These are phyloP conservation scores for Backusella morwellensis DNA, from an alignment of 192 early-diverging fungal genomes.

Conservation along the genomic window DNA sequence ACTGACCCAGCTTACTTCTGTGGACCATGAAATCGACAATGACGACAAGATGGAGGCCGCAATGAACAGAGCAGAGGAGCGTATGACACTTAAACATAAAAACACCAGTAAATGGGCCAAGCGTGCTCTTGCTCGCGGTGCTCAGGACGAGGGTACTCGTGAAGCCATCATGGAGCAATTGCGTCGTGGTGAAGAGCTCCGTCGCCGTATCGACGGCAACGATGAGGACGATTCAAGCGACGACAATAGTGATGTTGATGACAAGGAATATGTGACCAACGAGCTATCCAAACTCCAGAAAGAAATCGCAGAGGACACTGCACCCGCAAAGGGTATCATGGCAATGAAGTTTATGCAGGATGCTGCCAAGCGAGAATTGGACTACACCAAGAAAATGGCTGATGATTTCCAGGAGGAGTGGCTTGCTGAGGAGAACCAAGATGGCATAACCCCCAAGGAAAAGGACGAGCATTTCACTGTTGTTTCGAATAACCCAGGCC, in stretches of 20 bases:
- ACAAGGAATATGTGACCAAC: constrained; percentile 20
- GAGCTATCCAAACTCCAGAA: constrained; percentile 52
- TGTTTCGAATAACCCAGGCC: constrained; percentile 52
- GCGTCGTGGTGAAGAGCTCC: constrained; percentile 70
- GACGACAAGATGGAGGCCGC: constrained; percentile 72
- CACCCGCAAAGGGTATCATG: constrained; percentile 76
- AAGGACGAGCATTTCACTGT: constrained; percentile 32
- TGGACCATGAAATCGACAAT: constrained; percentile 67
- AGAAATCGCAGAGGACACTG: constrained; percentile 43
- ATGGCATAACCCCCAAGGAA: constrained; percentile 22
- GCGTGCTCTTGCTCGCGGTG: constrained; percentile 65
- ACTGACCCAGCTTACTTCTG: constrained; percentile 48
- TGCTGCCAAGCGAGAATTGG: constrained; percentile 55
- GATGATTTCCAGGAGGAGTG: constrained; percentile 51
- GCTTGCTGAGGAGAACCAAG: constrained; percentile 35
- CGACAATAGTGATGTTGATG: constrained; percentile 48
- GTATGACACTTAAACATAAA: constrained; percentile 92
- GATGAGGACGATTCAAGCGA: constrained; percentile 42
- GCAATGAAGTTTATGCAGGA: constrained; percentile 99
- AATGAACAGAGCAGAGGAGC: constrained; percentile 81
- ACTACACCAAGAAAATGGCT: constrained; percentile 39
- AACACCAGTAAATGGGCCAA: constrained; percentile 97
- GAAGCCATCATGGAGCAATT: constrained; percentile 86
- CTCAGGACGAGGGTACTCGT: constrained; percentile 60
- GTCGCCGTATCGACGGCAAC: constrained; percentile 78